A percentile compares a stretch with the other conserved stretches of the same genome.
phyloP scores from a whole-genome alignment of 2,329 filamentous ascomycete genomes.

The Metarhizium humberi region DNA sequence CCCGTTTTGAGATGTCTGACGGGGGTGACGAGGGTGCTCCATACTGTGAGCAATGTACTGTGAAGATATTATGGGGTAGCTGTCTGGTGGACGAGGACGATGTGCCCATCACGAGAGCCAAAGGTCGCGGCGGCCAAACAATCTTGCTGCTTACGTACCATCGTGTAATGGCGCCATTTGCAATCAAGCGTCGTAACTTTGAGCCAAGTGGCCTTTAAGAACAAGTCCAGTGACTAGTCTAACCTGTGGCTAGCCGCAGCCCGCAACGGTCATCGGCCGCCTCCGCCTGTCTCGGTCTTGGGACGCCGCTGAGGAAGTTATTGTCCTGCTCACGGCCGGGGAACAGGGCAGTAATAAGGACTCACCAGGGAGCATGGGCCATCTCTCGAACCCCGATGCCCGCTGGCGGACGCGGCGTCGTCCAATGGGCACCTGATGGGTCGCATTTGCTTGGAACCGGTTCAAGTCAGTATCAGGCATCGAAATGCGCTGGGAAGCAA shows the following conservation, averaged over 20 bases:
- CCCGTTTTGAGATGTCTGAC: not conserved
- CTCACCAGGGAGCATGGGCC: not conserved
- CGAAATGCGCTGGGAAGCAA: not conserved
- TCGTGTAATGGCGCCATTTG: not conserved
- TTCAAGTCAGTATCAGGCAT: too few species aligned
- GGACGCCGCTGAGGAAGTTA: not conserved
- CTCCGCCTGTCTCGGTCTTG: not conserved
- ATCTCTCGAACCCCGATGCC: not conserved
- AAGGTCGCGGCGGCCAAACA: not conserved
- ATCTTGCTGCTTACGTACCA: not conserved
- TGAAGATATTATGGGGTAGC: too few species aligned
- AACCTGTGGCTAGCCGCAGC: constrained; percentile 1
- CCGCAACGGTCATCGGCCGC: not conserved
- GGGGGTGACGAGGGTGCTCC: not conserved
- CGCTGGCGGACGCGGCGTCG: not conserved
- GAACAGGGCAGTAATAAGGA: not conserved
- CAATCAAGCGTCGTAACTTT: not conserved
- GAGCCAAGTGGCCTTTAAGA: not conserved
- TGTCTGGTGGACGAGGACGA: too few species aligned
- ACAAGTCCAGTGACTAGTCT: not conserved
- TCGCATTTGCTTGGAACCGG: not conserved
- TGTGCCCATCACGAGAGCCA: not conserved
- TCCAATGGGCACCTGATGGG: not conserved
- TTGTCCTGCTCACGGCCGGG: not conserved
- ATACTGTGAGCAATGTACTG: not conserved